Conservation (phyloP, 2,329 filamentous ascomycete species). For the Colletotrichum tofieldiae region DNA sequence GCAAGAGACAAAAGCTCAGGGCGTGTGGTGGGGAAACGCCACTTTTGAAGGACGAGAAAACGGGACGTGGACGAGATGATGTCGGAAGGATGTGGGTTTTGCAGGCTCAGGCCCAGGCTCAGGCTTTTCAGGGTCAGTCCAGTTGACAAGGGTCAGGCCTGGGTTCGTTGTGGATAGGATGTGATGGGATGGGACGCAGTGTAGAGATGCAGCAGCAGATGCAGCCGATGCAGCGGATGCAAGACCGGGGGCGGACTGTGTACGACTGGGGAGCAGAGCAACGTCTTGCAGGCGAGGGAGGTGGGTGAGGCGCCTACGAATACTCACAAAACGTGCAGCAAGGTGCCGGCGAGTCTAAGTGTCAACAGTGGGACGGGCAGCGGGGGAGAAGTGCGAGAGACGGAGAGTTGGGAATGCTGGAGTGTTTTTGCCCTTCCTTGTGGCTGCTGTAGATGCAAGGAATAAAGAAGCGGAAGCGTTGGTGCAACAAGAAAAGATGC, state of each 20-base stretch:
- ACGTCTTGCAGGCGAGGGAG: not conserved
- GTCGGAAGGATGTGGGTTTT: conserved; percentile 11
- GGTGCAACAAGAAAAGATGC: not conserved
- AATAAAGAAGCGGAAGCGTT: not conserved
- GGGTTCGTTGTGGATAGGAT: not conserved
- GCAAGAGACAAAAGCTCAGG: conserved; percentile 27
- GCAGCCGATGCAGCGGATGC: not conserved
- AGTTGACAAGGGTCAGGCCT: conserved; percentile 6
- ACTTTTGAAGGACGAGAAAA: conserved; percentile 36
- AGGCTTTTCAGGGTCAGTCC: not conserved
- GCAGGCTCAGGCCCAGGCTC: conserved; percentile 5
- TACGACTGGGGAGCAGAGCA: not conserved
- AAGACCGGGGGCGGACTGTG: not conserved
- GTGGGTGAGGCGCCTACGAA: not conserved
- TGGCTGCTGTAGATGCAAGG: not conserved
- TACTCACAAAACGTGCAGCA: not conserved
- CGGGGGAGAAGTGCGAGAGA: not conserved
- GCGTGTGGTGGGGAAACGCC: conserved; percentile 40
- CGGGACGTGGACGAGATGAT: conserved; percentile 16
- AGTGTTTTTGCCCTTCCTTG: not conserved
- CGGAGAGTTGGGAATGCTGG: not conserved
- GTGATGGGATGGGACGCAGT: not conserved
- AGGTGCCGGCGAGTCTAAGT: not conserved
- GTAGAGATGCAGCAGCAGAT: conserved; percentile 3
- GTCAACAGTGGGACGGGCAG: not conserved